Conservation (phyloP, 805 yeast species). For the Candida rishiriensis region DNA sequence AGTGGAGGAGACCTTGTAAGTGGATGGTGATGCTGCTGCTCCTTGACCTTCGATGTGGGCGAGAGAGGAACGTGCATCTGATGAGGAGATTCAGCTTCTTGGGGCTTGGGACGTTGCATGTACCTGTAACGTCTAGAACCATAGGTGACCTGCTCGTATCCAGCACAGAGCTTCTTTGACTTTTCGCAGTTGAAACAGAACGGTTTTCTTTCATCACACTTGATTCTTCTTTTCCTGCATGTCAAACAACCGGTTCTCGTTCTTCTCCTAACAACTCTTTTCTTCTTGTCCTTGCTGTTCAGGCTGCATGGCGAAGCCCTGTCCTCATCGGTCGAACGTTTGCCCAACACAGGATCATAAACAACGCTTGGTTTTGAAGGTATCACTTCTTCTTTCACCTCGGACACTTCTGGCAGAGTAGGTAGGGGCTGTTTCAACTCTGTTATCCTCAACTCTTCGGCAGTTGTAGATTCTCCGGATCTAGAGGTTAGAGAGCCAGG, state of each 20-base stretch:
- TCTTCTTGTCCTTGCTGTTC: conserved; percentile 31
- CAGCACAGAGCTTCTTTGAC: conserved; percentile 60
- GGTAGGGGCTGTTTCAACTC: not conserved
- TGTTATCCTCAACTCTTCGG: not conserved
- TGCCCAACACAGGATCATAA: conserved; percentile 10
- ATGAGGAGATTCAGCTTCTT: conserved; percentile 10
- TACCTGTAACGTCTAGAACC: conserved; percentile 26
- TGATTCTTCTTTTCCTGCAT: conserved; percentile 65
- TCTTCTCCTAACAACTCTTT: conserved; percentile 48
- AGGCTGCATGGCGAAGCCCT: conserved; percentile 2
- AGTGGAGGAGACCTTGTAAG: not conserved
- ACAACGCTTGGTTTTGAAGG: not conserved
- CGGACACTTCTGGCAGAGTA: no score
- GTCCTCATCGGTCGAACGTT: conserved; percentile 4
- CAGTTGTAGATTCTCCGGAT: not conserved
- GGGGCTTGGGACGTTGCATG: conserved; percentile 20
- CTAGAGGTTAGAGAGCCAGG: not conserved
- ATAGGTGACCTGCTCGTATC: conserved; percentile 46
- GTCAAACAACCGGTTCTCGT: conserved; percentile 76
- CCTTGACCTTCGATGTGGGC: not conserved
- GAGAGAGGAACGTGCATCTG: not conserved
- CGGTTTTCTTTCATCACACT: conserved; percentile 74
- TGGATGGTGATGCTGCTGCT: not conserved
- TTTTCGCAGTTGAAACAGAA: conserved; percentile 65
- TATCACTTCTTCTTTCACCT: not conserved